Percentiles rank a stretch among this genome's conserved stretches.
Conservation (phyloP, 495 filamentous ascomycete species). For the Penicillium mononematosum region DNA sequence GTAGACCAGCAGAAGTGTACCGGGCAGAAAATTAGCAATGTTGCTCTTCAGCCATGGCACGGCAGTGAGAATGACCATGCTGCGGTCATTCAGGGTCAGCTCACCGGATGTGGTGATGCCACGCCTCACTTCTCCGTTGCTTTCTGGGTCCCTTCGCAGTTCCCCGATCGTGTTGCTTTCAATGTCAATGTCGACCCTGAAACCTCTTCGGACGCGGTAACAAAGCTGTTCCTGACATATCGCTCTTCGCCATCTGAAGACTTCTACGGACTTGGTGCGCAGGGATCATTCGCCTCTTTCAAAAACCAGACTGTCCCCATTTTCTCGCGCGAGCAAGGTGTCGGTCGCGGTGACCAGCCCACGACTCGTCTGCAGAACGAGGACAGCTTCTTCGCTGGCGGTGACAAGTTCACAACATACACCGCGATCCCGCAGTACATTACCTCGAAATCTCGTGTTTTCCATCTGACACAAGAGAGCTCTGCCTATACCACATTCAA, state of each 20-base stretch:
- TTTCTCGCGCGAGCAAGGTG: constrained; percentile 30
- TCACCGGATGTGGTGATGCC: constrained; percentile 21
- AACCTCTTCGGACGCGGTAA: constrained; percentile 6
- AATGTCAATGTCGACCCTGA: constrained; percentile 16
- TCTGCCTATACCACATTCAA: constrained; percentile 28
- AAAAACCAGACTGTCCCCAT: constrained; percentile 32
- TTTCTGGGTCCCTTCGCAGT: constrained; percentile 22
- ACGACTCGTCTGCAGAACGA: constrained; percentile 21
- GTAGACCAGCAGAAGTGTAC: constrained; percentile 25
- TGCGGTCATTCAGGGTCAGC: constrained; percentile 18
- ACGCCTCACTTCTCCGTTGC: constrained; percentile 17
- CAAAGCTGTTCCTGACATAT: constrained; percentile 25
- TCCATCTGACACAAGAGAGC: constrained; percentile 24
- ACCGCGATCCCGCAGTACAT: constrained; percentile 28
- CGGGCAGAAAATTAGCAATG: constrained; percentile 16
- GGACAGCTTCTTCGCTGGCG: constrained; percentile 28
- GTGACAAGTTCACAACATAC: constrained; percentile 27
- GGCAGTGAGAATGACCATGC: constrained; percentile 19
- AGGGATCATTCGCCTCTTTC: constrained; percentile 31
- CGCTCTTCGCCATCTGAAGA: constrained; percentile 24
- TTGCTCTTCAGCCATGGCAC: constrained; percentile 7
- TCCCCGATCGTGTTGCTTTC: constrained; percentile 25
- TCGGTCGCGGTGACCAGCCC: constrained; percentile 31
- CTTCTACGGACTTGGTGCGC: constrained; percentile 31
- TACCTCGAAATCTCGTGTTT: constrained; percentile 19